Conservation (phyloP, 345 rosid genomes). For the Eutrema japonicum region DNA sequence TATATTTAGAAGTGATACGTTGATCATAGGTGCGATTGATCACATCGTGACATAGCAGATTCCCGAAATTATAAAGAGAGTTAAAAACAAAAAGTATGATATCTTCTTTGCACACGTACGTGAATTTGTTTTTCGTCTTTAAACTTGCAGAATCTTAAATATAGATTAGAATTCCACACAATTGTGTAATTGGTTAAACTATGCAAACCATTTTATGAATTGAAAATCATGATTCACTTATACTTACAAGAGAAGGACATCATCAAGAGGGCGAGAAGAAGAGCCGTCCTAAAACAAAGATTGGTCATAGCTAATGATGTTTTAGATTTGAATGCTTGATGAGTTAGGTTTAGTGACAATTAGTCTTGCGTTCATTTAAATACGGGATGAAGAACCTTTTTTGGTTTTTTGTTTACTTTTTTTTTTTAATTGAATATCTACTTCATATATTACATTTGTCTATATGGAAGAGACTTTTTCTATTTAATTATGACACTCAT, state of each 20-base stretch:
- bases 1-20: too few species aligned
- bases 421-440: neutral
- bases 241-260: slow-evolving; percentile 2
- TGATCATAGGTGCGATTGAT: too few species aligned
- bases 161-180: too few species aligned
- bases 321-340: neutral
- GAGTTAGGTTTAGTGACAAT: neutral
- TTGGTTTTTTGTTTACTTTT: too few species aligned
- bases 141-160: too few species aligned
- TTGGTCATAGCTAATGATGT: neutral
- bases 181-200: neutral
- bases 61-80: too few species aligned
- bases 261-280: slow-evolving; percentile 4
- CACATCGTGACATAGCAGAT: too few species aligned
- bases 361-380: slow-evolving; percentile 1
- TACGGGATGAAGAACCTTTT: neutral
- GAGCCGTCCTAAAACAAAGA: neutral
- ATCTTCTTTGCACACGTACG: too few species aligned
- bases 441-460: neutral
- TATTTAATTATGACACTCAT: neutral
- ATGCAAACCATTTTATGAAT: too few species aligned
- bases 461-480: too few species aligned
- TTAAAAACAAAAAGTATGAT: too few species aligned
- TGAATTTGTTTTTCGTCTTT: too few species aligned
- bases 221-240: neutral